Conservation (phyloP, 2,329 filamentous ascomycete species). For the Monilinia laxa region DNA sequence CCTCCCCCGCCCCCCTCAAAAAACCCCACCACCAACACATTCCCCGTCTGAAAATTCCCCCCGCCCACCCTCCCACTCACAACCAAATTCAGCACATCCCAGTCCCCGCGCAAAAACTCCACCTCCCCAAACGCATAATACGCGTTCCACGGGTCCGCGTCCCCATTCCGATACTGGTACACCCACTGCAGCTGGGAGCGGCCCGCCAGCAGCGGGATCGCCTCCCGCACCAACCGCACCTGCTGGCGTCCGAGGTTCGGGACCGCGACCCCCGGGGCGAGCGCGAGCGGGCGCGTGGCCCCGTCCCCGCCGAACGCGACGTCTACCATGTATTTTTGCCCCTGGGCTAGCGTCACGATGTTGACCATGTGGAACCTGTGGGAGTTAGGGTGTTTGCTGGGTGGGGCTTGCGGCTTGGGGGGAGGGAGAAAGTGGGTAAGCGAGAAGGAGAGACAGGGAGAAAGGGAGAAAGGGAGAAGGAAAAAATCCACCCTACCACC, state of each 20-base stretch:
- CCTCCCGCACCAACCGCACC: slow-evolving; percentile 53
- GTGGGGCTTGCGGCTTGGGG: background rate
- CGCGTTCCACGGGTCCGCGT: slow-evolving; percentile 53
- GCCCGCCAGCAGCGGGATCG: slow-evolving; percentile 47
- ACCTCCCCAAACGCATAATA: slow-evolving; percentile 65
- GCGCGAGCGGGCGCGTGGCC: slow-evolving; percentile 55
- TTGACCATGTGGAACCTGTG: slow-evolving; percentile 58
- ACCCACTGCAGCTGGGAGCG: slow-evolving; percentile 57
- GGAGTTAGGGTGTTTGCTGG: background rate
- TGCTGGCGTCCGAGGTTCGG: slow-evolving; percentile 53
- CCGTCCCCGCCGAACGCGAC: slow-evolving; percentile 65
- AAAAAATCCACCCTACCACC: slow-evolving; percentile 30
- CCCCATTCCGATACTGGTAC: slow-evolving; percentile 57
- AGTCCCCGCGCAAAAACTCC: slow-evolving; percentile 63
- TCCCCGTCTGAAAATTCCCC: slow-evolving; percentile 58
- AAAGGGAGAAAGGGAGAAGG: background rate
- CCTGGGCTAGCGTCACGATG: slow-evolving; percentile 54
- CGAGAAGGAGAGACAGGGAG: background rate
- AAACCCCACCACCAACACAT: slow-evolving; percentile 57
- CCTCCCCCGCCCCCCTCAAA: slow-evolving; percentile 44
- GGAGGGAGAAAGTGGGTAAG: background rate
- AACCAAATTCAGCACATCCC: slow-evolving; percentile 58
- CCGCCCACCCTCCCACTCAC: slow-evolving; percentile 55
- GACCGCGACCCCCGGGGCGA: slow-evolving; percentile 44
- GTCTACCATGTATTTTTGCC: slow-evolving; percentile 54